A percentile compares a stretch with the other conserved stretches of the same genome.
phyloP scores from a whole-genome alignment of 805 yeast species.

The Kuraishia molischiana region DNA sequence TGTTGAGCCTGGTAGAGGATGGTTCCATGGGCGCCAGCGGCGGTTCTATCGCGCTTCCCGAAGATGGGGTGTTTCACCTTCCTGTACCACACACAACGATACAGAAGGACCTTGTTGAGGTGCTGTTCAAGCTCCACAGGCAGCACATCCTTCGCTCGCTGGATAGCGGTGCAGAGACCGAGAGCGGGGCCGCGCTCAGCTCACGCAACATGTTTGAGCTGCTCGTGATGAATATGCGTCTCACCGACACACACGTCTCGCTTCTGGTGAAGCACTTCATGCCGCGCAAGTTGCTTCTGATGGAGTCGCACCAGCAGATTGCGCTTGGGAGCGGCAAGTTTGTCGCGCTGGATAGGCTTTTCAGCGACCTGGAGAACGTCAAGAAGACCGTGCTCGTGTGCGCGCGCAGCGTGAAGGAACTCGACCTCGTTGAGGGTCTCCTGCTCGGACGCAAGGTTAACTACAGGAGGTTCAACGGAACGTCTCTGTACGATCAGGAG shows the following conservation, averaged over 20 bases:
- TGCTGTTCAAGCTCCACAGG: conserved; percentile 31
- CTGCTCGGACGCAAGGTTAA: conserved; percentile 61
- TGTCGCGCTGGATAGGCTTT: conserved; percentile 34
- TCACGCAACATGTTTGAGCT: conserved; percentile 27
- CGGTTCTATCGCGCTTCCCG: neutral
- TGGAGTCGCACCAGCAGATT: conserved; percentile 53
- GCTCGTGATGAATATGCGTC: conserved; percentile 33
- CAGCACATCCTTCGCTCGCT: conserved; percentile 9
- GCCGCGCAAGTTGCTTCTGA: conserved; percentile 56
- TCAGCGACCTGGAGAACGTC: conserved; percentile 13
- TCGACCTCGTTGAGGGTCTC: conserved; percentile 72
- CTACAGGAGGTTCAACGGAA: conserved; percentile 60
- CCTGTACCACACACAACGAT: conserved; percentile 33
- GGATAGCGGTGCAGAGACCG: conserved; percentile 3
- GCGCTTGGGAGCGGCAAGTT: conserved; percentile 51
- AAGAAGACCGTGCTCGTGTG: conserved; percentile 31
- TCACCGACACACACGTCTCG: conserved; percentile 58
- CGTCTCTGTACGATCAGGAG: conserved; percentile 38
- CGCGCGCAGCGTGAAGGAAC: conserved; percentile 54
- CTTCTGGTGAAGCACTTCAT: conserved; percentile 69
- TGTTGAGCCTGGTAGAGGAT: conserved; percentile 1
- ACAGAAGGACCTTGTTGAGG: conserved; percentile 33
- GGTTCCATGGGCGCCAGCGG: neutral
- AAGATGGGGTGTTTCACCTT: conserved; percentile 14
- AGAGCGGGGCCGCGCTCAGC: conserved; percentile 6